Evolutionary conservation across 768 basidiomycete genomes (phyloP), one percentile per base, ranked within the genome.

Genomic region (Tricholoma saponaceum): DNA sequence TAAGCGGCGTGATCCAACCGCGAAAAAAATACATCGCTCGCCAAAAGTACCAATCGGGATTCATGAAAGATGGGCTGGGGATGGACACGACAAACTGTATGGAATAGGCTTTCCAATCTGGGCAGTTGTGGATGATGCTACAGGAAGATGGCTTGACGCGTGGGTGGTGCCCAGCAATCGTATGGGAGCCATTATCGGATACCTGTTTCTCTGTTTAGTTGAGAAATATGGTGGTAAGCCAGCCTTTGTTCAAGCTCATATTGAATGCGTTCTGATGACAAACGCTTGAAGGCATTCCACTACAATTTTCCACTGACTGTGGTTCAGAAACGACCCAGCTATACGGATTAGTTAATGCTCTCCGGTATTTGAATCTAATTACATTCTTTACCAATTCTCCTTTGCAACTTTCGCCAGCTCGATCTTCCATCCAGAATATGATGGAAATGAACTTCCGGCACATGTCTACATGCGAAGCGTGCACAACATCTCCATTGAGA

Each of bases 11-110:
- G 54, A 61, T 22, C 60, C 52, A 8, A 52, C 52, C 18, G 28
- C 52, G 5, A 52, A 33, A 30, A 23, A 23, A 26, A 39, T 52
- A 18, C 33, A 23, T 52, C 33, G 14, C 37, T 14, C 37, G 16
- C 37, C 37, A 10, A 37, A 37, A 37, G 37, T 37, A 37, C 37
- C 37, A 5, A 37, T 54, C 41, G 52, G 52, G 12, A 54, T 54
- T 18, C 20, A 54, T 54, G 30, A 54, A 10, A 61, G 67, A 0
- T 78, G 74, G 76, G 39, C 71, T 1, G 68, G 60, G 0, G 76
- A 78, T 62, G 75, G 76, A 0, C 76, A 77, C 52, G 74, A 77
- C 54, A 78, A 77, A 53, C 64, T 78, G 0, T 62, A 68, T 52
- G 58, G 58, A 16, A 74, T 75, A 28, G 76, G 77, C 0, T 77